phyloP scores from a whole-genome alignment of 192 early-diverging fungal species.

The Coemansia sp. region DNA sequence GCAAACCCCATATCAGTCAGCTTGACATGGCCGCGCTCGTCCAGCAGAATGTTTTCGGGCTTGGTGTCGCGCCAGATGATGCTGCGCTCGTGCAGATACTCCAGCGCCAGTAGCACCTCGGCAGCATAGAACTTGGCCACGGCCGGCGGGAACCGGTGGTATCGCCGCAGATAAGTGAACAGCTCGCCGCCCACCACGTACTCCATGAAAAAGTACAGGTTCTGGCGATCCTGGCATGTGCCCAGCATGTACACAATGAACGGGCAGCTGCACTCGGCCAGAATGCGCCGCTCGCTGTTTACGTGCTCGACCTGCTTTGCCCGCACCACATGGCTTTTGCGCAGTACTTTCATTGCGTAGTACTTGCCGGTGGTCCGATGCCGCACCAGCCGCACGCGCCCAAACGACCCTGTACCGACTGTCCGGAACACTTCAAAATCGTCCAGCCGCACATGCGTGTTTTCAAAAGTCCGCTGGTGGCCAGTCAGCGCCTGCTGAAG shows the following conservation, averaged over 20 bases:
- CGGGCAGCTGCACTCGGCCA: conserved; percentile 83
- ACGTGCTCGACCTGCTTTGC: conserved; percentile 98
- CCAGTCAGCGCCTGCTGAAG: conserved; percentile 10
- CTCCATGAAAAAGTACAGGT: conserved; percentile 94
- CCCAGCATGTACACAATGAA: conserved; percentile 92
- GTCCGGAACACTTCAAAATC: conserved; percentile 87
- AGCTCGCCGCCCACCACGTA: conserved; percentile 95
- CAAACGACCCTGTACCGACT: conserved; percentile 95
- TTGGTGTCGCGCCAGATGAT: conserved; percentile 93
- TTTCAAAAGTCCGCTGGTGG: conserved; percentile 26
- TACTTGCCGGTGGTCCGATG: conserved; percentile 74
- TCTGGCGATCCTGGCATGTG: conserved; percentile 89
- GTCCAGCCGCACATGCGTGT: conserved; percentile 59
- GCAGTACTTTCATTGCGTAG: conserved; percentile 97
- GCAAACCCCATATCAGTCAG: conserved; percentile 90
- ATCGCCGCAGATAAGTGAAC: conserved; percentile 70
- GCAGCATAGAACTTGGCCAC: conserved; percentile 88
- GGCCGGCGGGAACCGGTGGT: conserved; percentile 80
- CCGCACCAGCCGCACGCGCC: conserved; percentile 89
- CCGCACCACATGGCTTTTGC: conserved; percentile 90
- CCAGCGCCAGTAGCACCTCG: conserved; percentile 84
- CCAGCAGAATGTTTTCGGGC: conserved; percentile 82
- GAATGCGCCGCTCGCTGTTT: conserved; percentile 92
- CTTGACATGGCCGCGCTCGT: conserved; percentile 74
- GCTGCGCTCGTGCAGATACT: conserved; percentile 81